Percentiles rank a stretch among this genome's conserved stretches.
These are phyloP conservation scores for Mycena chlorophos DNA, from an alignment of 768 basidiomycete species.

Conservation along the genomic window DNA sequence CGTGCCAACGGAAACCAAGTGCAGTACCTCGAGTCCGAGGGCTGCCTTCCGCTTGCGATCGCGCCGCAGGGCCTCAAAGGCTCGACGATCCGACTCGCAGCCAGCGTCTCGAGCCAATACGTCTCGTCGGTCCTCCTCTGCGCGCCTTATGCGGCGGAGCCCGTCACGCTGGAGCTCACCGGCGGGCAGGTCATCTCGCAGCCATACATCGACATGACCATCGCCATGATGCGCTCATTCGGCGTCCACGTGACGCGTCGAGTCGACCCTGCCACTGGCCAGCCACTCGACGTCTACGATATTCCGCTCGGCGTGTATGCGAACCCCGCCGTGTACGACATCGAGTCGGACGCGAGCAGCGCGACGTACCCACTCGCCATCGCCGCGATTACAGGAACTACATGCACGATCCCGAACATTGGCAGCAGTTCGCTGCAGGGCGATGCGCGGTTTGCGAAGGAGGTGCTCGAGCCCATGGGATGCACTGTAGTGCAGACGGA, in stretches of 20 bases:
- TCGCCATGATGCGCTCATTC: slow-evolving; percentile 95
- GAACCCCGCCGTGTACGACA: slow-evolving; percentile 80
- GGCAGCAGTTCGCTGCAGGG: slow-evolving; percentile 91
- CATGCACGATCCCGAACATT: slow-evolving; percentile 91
- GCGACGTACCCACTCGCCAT: slow-evolving; percentile 97
- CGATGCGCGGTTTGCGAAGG: slow-evolving; percentile 94
- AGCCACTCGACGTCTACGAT: slow-evolving; percentile 75
- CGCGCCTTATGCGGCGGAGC: slow-evolving; percentile 85
- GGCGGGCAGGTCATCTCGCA: slow-evolving; percentile 97
- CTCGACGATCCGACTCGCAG: slow-evolving; percentile 80
- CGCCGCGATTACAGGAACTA: slow-evolving; percentile 95
- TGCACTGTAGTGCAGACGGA: slow-evolving; percentile 87
- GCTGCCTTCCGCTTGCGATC: slow-evolving; percentile 88
- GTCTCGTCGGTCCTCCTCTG: slow-evolving; percentile 96
- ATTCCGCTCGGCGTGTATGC: slow-evolving; percentile 79
- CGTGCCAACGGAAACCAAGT: slow-evolving; percentile 77
- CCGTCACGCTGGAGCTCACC: slow-evolving; percentile 85
- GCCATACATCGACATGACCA: slow-evolving; percentile 99
- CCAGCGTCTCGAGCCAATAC: slow-evolving; percentile 96
- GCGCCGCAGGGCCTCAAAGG: slow-evolving; percentile 82
- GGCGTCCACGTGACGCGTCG: slow-evolving; percentile 76
- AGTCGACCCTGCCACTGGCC: slow-evolving; percentile 57
- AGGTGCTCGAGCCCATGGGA: slow-evolving; percentile 93
- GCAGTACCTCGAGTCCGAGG: slow-evolving; percentile 73
- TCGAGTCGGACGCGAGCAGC: slow-evolving; percentile 93